These are phyloP conservation scores for Claviceps paspali DNA, from an alignment of 2,329 filamentous ascomycete species.

Conservation along the genomic window DNA sequence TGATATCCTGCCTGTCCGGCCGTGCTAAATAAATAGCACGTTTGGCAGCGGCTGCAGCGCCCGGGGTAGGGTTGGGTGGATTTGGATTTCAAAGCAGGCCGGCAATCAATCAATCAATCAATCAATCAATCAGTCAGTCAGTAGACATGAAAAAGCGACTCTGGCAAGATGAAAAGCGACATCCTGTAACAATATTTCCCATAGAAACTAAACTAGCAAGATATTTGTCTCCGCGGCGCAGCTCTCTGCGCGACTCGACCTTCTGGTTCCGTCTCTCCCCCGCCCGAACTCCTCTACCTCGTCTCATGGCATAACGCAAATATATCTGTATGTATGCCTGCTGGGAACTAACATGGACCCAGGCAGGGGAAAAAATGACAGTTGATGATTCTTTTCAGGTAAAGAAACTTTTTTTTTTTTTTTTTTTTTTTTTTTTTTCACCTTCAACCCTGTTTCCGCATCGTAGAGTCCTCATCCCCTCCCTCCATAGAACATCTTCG, in stretches of 20 bases:
- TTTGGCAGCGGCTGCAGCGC: no score
- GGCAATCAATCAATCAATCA: not conserved
- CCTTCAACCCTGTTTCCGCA: no score
- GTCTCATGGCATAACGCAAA: constrained; percentile 1
- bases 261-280: not conserved
- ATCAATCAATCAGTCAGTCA: no score
- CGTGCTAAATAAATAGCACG: no score
- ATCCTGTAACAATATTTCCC: no score
- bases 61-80: no score
- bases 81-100: constrained; percentile 21
- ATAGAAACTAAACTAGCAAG: no score
- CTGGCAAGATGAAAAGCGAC: constrained; percentile 14
- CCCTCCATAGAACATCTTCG: not conserved
- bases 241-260: constrained; percentile 7
- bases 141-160: constrained; percentile 10
- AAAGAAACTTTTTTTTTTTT: constrained; percentile 6
- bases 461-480: no score
- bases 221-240: constrained; percentile 15
- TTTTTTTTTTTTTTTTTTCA: not conserved
- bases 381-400: constrained; percentile 32
- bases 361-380: constrained; percentile 22
- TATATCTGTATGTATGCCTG: no score
- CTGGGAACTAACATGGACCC: not conserved
- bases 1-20: not conserved
- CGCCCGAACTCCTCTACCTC: no score